A percentile compares a stretch with the other conserved stretches of the same genome.
phyloP scores from a whole-genome alignment of 1,139 yeast species.

The Williopsis jadinii region DNA sequence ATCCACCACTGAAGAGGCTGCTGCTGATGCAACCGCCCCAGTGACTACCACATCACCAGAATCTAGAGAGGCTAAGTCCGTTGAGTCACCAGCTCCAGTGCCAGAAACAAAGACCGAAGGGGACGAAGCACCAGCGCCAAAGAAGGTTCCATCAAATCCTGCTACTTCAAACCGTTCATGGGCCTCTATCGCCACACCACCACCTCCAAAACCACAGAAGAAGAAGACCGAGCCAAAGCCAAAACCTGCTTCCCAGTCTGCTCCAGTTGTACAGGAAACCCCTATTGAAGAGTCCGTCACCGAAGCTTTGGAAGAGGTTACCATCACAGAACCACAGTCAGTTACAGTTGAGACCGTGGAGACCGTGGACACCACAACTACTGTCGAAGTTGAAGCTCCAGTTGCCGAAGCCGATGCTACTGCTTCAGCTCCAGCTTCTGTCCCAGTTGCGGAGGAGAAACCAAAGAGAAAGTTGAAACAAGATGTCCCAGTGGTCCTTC shows the following conservation, averaged over 20 bases:
- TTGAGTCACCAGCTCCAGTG: neutral
- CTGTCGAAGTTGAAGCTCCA: no score
- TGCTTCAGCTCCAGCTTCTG: slow-evolving; percentile 6
- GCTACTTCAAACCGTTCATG: slow-evolving; percentile 34
- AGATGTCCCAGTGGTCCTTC: slow-evolving; percentile 54
- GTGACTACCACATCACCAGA: neutral
- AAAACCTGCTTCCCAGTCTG: slow-evolving; percentile 5
- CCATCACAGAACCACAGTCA: slow-evolving; percentile 9
- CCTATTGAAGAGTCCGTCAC: neutral
- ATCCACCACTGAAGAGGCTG: slow-evolving; percentile 1
- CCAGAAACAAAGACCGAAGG: slow-evolving; percentile 7
- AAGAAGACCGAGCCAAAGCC: slow-evolving; percentile 13
- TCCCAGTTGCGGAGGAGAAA: slow-evolving; percentile 9
- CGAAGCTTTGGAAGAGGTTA: slow-evolving; percentile 12
- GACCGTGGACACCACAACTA: slow-evolving; percentile 1
- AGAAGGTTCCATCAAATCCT: slow-evolving; percentile 23
- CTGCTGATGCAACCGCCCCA: slow-evolving; percentile 14
- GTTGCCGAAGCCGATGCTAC: no score
- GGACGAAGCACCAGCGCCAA: slow-evolving; percentile 11
- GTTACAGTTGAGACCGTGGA: slow-evolving; percentile 3
- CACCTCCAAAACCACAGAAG: slow-evolving; percentile 29
- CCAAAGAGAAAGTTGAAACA: slow-evolving; percentile 27
- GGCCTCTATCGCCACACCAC: slow-evolving; percentile 59
- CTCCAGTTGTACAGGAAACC: slow-evolving; percentile 2
- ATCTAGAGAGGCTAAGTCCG: neutral